Percentiles rank a stretch among this genome's conserved stretches.
Evolutionary conservation across 2,329 filamentous ascomycete genomes (phyloP).

Genomic region (Hymenoscyphus occultus): DNA sequence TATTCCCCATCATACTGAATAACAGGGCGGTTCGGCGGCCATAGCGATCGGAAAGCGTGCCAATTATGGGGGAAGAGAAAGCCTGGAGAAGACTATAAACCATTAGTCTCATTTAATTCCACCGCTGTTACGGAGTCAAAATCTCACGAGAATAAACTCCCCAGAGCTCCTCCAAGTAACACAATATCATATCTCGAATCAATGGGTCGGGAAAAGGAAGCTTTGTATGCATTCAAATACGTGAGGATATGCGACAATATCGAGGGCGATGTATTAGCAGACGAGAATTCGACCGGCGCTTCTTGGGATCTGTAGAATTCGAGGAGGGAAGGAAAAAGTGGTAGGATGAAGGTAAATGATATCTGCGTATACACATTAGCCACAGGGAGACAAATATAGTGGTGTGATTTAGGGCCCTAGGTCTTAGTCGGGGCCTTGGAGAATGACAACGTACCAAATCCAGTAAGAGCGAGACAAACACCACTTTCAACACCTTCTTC

Average conservation of each 20-base stretch:
- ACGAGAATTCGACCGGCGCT: slow-evolving; percentile 46
- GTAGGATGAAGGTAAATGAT: slow-evolving; percentile 97
- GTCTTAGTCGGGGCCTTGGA: neutral
- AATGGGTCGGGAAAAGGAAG: slow-evolving; percentile 86
- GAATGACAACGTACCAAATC: slow-evolving; percentile 66
- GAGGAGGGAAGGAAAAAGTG: slow-evolving; percentile 90
- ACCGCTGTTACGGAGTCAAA: neutral
- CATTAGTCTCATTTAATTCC: neutral
- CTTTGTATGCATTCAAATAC: slow-evolving; percentile 92
- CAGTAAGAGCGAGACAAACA: slow-evolving; percentile 84
- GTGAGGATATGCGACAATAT: slow-evolving; percentile 75
- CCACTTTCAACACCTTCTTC: slow-evolving; percentile 79
- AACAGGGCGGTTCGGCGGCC: slow-evolving; percentile 84
- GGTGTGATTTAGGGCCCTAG: neutral
- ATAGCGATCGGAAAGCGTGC: slow-evolving; percentile 80
- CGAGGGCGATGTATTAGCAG: slow-evolving; percentile 50
- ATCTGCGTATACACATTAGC: slow-evolving; percentile 55
- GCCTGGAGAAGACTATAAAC: slow-evolving; percentile 71
- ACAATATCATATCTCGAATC: slow-evolving; percentile 97
- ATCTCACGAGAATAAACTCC: slow-evolving; percentile 76
- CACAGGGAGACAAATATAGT: neutral
- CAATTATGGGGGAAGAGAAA: slow-evolving; percentile 87
- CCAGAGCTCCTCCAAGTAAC: slow-evolving; percentile 86
- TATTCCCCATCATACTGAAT: slow-evolving; percentile 89
- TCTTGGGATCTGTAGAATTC: slow-evolving; percentile 93